phyloP scores from a whole-genome alignment of 2,329 filamentous ascomycete species.

The Dryadomyces quercus-mongolicae region DNA sequence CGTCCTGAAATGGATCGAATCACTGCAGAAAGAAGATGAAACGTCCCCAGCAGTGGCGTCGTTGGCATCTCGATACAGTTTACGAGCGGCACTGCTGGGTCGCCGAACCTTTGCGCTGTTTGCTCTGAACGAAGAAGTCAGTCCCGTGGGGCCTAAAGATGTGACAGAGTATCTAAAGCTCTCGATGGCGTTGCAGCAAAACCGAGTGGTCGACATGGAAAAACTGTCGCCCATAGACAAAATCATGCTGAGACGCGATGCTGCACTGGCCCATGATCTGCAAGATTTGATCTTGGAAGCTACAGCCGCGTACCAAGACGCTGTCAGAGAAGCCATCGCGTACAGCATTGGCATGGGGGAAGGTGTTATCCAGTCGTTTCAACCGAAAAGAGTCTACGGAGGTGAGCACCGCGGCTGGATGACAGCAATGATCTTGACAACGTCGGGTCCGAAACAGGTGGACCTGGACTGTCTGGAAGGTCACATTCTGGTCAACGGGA shows the following conservation, averaged over 20 bases:
- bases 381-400: background rate
- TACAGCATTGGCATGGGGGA: background rate
- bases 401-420: slow-evolving; percentile 2
- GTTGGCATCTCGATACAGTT: slow-evolving; percentile 27
- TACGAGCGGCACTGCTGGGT: slow-evolving; percentile 46
- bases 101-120: slow-evolving; percentile 22
- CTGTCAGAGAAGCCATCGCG: background rate
- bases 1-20: slow-evolving; percentile 35
- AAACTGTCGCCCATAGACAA: background rate
- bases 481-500: slow-evolving; percentile 23
- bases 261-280: background rate
- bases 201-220: background rate
- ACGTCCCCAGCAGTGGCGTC: background rate
- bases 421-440: background rate
- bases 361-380: background rate
- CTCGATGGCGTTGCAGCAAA: slow-evolving; percentile 9
- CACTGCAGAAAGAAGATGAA: slow-evolving; percentile 32
- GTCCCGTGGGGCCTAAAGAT: background rate
- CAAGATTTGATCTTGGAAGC: background rate
- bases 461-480: slow-evolving; percentile 24
- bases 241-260: background rate
- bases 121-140: background rate
- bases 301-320: background rate
- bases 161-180: slow-evolving; percentile 1
- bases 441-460: slow-evolving; percentile 10